phyloP scores from a whole-genome alignment of 306 rosid species.

The Myrica gale region DNA sequence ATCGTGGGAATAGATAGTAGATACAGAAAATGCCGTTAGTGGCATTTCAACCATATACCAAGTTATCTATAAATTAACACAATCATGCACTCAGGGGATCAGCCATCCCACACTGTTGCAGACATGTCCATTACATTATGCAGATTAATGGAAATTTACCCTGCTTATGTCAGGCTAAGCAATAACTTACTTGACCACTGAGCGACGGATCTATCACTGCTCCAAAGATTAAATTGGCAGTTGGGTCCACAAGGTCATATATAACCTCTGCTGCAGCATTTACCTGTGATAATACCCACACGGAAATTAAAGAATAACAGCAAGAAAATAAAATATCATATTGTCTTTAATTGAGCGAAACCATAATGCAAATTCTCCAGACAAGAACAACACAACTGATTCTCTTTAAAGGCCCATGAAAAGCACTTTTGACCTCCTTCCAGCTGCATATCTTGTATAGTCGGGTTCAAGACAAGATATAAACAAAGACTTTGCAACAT shows the following conservation, averaged over 20 bases:
- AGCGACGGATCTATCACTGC: constrained; percentile 98
- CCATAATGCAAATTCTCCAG: not conserved
- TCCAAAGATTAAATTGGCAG: constrained; percentile 94
- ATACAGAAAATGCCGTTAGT: not conserved
- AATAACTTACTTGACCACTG: constrained; percentile 87
- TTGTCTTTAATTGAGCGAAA: not conserved
- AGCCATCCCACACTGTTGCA: not conserved
- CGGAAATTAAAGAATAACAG: constrained; percentile 3
- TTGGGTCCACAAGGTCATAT: constrained; percentile 98
- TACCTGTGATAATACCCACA: constrained; percentile 50
- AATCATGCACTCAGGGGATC: too few species aligned
- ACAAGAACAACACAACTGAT: not conserved
- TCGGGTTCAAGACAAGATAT: not conserved
- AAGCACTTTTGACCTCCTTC: not conserved
- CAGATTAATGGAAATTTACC: not conserved
- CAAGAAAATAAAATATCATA: not conserved
- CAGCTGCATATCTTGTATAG: not conserved
- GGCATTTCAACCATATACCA: not conserved
- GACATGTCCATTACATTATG: not conserved
- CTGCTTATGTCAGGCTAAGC: constrained; percentile 7
- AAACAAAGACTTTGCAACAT: not conserved
- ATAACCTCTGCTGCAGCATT: constrained; percentile 99
- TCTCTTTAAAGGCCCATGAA: not conserved
- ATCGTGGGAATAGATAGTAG: not conserved
- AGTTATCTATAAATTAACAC: too few species aligned